A percentile compares a stretch with the other conserved stretches of the same genome.
phyloP scores from a whole-genome alignment of 1,139 yeast species.

The Protomyces lactucae-debilis region DNA sequence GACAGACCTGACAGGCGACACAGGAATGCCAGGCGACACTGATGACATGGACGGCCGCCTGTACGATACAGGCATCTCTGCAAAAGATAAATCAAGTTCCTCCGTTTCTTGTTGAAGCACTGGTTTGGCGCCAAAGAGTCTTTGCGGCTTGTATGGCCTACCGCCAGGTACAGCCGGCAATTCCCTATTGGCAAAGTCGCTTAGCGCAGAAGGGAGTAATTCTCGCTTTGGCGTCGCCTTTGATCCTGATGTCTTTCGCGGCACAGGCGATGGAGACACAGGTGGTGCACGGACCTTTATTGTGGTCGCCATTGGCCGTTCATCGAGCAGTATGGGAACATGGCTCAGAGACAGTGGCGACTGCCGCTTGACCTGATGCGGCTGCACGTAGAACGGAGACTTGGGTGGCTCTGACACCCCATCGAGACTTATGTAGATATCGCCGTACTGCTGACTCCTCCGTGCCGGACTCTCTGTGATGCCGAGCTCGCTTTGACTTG shows the following conservation, averaged over 20 bases:
- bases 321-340: not conserved
- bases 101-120: not conserved
- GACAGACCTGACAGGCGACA: not conserved
- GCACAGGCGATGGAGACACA: not conserved
- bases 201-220: not conserved
- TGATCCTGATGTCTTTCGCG: not conserved
- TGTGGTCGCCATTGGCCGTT: not conserved
- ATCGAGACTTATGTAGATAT: not conserved
- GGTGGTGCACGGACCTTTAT: not conserved
- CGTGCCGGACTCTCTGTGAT: not conserved
- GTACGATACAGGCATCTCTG: not conserved
- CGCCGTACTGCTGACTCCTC: not conserved
- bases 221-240: not conserved
- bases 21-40: not conserved
- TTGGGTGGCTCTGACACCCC: not conserved
- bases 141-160: not conserved
- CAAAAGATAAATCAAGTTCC: not conserved
- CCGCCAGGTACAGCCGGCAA: not conserved
- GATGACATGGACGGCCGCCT: not conserved
- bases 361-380: not conserved
- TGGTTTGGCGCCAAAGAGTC: not conserved
- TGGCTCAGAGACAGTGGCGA: not conserved
- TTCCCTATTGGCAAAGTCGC: not conserved
- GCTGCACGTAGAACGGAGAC: not conserved
- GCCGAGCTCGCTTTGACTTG: not conserved